A percentile compares a stretch with the other conserved stretches of the same genome.
phyloP scores from a whole-genome alignment of 2,329 filamentous ascomycete genomes.

The Pezicula carpinea region DNA sequence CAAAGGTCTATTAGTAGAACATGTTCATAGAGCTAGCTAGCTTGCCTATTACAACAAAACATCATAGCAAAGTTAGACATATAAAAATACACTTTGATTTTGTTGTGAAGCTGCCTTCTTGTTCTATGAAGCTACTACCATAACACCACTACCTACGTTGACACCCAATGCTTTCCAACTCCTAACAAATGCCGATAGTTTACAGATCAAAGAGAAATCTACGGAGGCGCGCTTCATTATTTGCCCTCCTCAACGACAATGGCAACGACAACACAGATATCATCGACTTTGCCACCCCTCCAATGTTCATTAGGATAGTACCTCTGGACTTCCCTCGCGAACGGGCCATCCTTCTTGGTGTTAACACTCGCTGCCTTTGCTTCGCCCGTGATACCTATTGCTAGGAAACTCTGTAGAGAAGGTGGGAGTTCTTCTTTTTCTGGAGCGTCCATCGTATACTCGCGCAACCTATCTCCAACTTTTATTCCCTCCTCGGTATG shows the following conservation, averaged over 20 bases:
- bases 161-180: no score
- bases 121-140: no score
- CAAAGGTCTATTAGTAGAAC: no score
- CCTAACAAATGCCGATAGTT: no score
- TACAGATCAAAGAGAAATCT: constrained; percentile 1
- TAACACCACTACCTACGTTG: no score
- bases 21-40: no score
- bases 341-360: constrained; percentile 79
- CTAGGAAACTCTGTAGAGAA: constrained; percentile 70
- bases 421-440: constrained; percentile 37
- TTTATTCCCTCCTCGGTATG: constrained; percentile 56
- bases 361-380: constrained; percentile 84
- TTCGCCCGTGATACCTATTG: constrained; percentile 71
- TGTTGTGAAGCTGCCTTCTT: no score
- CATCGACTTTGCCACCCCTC: constrained; percentile 90
- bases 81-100: no score
- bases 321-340: constrained; percentile 89
- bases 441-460: constrained; percentile 45
- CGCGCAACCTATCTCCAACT: constrained; percentile 55
- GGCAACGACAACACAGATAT: constrained; percentile 83
- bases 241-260: constrained; percentile 64
- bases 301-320: constrained; percentile 83
- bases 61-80: no score
- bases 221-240: constrained; percentile 14
- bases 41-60: no score